A percentile compares a stretch with the other conserved stretches of the same genome.
Conservation (phyloP, 2,329 filamentous ascomycete genomes). For the Colletotrichum paranaense region DNA sequence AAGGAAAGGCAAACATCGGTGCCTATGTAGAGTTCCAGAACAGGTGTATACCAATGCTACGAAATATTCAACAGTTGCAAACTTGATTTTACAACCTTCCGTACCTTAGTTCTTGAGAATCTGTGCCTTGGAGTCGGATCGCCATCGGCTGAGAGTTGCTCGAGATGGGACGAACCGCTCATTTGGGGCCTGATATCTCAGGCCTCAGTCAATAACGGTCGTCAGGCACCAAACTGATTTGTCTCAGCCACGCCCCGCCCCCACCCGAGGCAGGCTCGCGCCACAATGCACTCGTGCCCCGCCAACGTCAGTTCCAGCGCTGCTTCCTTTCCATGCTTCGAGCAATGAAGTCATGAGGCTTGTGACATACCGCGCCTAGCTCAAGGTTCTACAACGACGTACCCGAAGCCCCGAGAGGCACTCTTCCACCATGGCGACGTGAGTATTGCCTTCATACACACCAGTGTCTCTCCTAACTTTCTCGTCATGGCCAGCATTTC, state of each 20-base stretch:
- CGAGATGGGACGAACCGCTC: constrained; percentile 12
- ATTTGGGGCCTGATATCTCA: background rate
- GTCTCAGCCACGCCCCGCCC: constrained; percentile 30
- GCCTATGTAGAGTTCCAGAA: constrained; percentile 25
- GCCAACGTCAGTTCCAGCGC: constrained; percentile 33
- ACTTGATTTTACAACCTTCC: too few relatives aligned
- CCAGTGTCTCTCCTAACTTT: background rate
- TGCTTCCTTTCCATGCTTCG: constrained; percentile 19
- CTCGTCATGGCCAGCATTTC: constrained; percentile 41
- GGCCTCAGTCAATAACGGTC: background rate
- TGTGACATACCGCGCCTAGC: constrained; percentile 2
- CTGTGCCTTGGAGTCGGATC: background rate
- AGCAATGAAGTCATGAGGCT: constrained; percentile 35
- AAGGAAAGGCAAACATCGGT: constrained; percentile 6
- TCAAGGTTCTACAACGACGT: constrained; percentile 16
- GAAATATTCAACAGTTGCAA: constrained; percentile 13
- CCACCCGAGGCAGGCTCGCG: constrained; percentile 9
- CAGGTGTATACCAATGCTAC: constrained; percentile 21
- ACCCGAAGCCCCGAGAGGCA: background rate
- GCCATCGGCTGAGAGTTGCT: too few relatives aligned
- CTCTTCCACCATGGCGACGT: constrained; percentile 42
- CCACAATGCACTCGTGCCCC: constrained; percentile 25
- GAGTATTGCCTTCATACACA: constrained; percentile 8
- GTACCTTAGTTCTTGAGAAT: background rate
- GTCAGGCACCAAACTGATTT: background rate